Conservation (phyloP, 495 filamentous ascomycete genomes). For the Copromyces sp. region DNA sequence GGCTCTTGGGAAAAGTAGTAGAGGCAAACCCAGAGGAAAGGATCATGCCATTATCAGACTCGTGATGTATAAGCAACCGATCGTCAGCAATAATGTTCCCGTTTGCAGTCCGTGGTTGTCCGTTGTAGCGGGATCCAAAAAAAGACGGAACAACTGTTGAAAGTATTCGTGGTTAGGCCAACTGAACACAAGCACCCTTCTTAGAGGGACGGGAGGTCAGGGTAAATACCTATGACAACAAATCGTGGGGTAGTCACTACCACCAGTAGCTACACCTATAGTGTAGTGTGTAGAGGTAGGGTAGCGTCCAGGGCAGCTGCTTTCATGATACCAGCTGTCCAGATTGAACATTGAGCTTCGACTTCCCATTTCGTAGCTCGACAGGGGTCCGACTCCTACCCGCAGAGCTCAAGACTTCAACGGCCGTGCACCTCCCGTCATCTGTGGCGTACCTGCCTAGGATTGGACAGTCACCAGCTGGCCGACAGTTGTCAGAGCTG, state of each 20-base stretch:
- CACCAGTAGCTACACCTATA: background rate
- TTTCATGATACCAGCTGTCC: background rate
- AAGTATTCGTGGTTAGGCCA: background rate
- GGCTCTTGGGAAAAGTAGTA: constrained; percentile 12
- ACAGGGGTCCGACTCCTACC: background rate
- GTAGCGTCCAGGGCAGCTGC: background rate
- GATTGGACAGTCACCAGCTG: background rate
- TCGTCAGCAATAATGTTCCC: background rate
- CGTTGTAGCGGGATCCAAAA: background rate
- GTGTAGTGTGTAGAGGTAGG: background rate
- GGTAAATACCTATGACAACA: background rate
- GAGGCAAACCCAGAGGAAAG: background rate
- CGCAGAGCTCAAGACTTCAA: background rate
- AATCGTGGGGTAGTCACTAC: background rate
- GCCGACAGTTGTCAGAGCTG: background rate
- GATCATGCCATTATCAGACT: background rate
- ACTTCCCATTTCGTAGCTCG: background rate
- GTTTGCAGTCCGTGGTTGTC: background rate
- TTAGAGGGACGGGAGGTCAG: background rate
- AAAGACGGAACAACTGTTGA: background rate
- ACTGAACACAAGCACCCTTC: background rate
- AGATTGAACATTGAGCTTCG: background rate
- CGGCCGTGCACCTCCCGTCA: background rate
- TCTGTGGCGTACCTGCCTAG: background rate
- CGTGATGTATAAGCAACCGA: background rate